These are phyloP conservation scores for Backusella luteola DNA, from an alignment of 192 early-diverging fungal species.

Conservation along the genomic window DNA sequence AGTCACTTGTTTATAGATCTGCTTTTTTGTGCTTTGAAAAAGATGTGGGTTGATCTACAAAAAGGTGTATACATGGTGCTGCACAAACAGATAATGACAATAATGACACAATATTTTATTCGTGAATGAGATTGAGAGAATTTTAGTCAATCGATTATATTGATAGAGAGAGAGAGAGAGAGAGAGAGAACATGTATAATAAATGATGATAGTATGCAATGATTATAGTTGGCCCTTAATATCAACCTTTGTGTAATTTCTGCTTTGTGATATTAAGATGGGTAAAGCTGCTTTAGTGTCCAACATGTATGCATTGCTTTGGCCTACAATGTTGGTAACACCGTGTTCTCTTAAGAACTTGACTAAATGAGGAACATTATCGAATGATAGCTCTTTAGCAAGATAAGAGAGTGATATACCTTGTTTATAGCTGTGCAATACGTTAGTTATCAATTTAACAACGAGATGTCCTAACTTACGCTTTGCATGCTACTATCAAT, in stretches of 20 bases:
- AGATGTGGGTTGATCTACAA: no score
- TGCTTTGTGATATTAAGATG: constrained; percentile 46
- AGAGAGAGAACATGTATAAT: background rate
- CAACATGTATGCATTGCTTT: constrained; percentile 24
- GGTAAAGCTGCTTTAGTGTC: constrained; percentile 63
- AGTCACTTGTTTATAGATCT: no score
- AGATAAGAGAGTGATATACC: constrained; percentile 1
- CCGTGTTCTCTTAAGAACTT: constrained; percentile 50
- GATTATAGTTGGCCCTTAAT: constrained; percentile 72
- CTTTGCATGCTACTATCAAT: constrained; percentile 70
- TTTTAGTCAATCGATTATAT: no score
- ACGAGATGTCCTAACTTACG: constrained; percentile 45
- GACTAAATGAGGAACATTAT: constrained; percentile 19
- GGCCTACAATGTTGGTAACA: constrained; percentile 30
- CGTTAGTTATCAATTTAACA: background rate
- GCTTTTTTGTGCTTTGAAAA: no score
- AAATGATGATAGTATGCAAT: background rate
- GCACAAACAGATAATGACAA: no score
- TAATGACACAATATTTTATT: no score
- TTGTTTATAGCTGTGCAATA: constrained; percentile 2
- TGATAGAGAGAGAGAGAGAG: background rate
- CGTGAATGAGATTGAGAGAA: no score
- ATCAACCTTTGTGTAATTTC: constrained; percentile 64
- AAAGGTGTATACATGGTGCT: no score
- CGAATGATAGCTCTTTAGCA: constrained; percentile 4